A percentile compares a stretch with the other conserved stretches of the same genome.
Conservation (phyloP, 495 filamentous ascomycete genomes). For the Aspergillus wentii region DNA sequence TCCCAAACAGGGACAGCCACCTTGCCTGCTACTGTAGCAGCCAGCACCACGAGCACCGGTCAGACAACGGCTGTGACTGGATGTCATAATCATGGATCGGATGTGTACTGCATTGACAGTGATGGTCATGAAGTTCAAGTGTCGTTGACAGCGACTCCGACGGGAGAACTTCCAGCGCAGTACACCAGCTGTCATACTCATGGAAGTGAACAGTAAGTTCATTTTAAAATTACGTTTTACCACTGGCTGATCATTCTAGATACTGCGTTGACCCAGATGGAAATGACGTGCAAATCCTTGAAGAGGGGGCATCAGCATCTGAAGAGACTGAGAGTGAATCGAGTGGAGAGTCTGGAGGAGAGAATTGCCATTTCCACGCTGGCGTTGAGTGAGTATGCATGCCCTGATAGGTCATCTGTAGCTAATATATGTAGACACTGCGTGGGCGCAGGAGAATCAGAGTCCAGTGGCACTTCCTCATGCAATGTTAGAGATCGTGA, state of each 20-base stretch:
- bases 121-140: constrained; percentile 36
- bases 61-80: constrained; percentile 29
- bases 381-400: constrained; percentile 53
- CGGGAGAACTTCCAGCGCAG: constrained; percentile 35
- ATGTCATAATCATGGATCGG: constrained; percentile 33
- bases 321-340: constrained; percentile 6
- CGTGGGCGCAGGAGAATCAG: constrained; percentile 30
- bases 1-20: constrained; percentile 1
- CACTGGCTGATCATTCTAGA: constrained; percentile 11
- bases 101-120: constrained; percentile 37
- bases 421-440: constrained; percentile 37
- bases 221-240: background rate
- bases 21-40: constrained; percentile 5
- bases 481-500: constrained; percentile 44
- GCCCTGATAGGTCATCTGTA: constrained; percentile 3
- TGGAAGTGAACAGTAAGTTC: constrained; percentile 38
- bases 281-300: constrained; percentile 37
- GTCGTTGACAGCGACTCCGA: constrained; percentile 32
- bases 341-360: constrained; percentile 9
- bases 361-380: constrained; percentile 61
- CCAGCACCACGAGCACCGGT: constrained; percentile 14
- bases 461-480: constrained; percentile 15
- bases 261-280: constrained; percentile 45
- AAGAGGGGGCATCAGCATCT: constrained; percentile 19
- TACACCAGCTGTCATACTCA: constrained; percentile 52